phyloP scores from a whole-genome alignment of 495 filamentous ascomycete species.

The Hypoxylon intermedium region DNA sequence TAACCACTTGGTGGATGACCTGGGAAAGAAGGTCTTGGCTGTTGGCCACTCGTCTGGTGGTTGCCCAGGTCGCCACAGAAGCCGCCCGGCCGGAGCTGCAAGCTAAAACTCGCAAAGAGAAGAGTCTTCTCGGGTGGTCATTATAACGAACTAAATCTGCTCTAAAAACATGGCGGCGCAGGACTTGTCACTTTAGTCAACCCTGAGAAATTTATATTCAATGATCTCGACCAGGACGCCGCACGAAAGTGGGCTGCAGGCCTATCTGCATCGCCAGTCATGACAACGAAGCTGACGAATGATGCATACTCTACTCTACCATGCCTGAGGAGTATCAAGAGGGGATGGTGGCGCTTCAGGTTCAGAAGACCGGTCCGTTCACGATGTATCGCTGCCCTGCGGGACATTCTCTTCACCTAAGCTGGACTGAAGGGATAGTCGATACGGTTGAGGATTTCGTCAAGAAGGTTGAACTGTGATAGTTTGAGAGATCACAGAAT shows the following conservation, averaged over 20 bases:
- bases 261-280: constrained; percentile 31
- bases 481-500: no score
- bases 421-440: constrained; percentile 37
- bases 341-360: constrained; percentile 39
- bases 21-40: constrained; percentile 40
- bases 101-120: constrained; percentile 18
- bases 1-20: constrained; percentile 25
- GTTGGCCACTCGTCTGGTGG: constrained; percentile 47
- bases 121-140: no score
- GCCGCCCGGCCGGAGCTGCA: constrained; percentile 42
- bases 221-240: constrained; percentile 26
- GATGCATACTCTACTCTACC: constrained; percentile 45
- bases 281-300: constrained; percentile 41
- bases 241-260: constrained; percentile 30
- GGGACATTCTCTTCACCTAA: constrained; percentile 43
- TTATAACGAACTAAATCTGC: no score
- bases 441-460: constrained; percentile 36
- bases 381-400: constrained; percentile 38
- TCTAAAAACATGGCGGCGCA: constrained; percentile 36
- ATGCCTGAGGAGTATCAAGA: constrained; percentile 43
- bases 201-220: constrained; percentile 38
- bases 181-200: constrained; percentile 37
- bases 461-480: constrained; percentile 8
- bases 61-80: constrained; percentile 46
- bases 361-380: constrained; percentile 26